phyloP scores from a whole-genome alignment of 31 red algal species.

The Endocladia muricata region DNA sequence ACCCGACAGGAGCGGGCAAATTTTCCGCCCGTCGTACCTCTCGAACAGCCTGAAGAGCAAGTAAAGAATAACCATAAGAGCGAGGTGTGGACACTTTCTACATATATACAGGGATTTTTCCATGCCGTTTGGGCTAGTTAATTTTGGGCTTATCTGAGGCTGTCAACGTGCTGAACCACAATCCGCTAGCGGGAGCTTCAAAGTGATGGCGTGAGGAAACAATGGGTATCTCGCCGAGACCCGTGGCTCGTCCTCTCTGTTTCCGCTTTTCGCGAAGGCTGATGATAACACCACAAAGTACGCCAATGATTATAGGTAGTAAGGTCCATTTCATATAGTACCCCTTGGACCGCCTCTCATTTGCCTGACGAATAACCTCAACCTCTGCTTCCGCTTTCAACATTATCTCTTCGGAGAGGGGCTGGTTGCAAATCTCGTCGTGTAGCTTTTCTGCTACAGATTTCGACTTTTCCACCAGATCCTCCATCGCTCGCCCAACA shows the following conservation, averaged over 20 bases:
- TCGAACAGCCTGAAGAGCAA: no score
- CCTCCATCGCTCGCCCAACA: constrained; percentile 18
- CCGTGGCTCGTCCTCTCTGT: constrained; percentile 3
- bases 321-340: neutral
- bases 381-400: constrained; percentile 36
- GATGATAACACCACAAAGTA: neutral
- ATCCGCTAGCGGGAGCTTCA: neutral
- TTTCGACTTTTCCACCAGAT: constrained; percentile 3
- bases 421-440: constrained; percentile 59
- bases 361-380: neutral
- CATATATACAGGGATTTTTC: no score
- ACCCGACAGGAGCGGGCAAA: neutral
- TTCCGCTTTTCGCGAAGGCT: neutral
- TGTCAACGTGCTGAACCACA: constrained; percentile 58
- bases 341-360: neutral
- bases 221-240: constrained; percentile 35
- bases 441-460: constrained; percentile 20
- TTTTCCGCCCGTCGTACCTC: no score
- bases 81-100: no score
- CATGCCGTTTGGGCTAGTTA: no score
- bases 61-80: no score
- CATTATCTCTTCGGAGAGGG: constrained; percentile 45
- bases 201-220: constrained; percentile 24
- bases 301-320: neutral
- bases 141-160: constrained; percentile 34